Evolutionary conservation across 345 rosid species (phyloP).

Genomic region (Pistacia integerrima): DNA sequence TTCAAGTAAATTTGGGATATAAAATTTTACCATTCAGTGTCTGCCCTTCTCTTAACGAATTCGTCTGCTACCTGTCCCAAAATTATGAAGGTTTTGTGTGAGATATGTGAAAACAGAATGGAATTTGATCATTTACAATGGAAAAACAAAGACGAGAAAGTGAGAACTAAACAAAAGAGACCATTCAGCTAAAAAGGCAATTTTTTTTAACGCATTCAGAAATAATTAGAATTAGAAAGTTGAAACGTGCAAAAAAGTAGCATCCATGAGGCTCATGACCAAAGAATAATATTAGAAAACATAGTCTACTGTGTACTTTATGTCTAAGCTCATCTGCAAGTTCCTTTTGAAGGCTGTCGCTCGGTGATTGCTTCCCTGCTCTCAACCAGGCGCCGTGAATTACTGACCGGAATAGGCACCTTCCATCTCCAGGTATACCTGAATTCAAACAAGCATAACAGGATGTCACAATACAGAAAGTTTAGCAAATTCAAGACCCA

Average conservation of each 20-base stretch:
- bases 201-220: background rate
- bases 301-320: constrained; percentile 35
- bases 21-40: constrained; percentile 57
- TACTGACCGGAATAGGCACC: constrained; percentile 74
- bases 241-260: background rate
- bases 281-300: background rate
- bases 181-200: background rate
- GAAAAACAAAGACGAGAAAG: background rate
- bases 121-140: background rate
- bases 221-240: background rate
- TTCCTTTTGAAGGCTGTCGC: constrained; percentile 51
- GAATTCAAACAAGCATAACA: constrained; percentile 7
- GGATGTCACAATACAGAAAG: constrained; percentile 1
- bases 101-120: background rate
- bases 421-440: constrained; percentile 73
- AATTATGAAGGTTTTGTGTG: constrained; percentile 1
- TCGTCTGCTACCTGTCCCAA: constrained; percentile 63
- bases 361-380: constrained; percentile 57
- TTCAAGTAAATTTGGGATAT: background rate
- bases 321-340: constrained; percentile 69
- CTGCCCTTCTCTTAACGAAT: constrained; percentile 62
- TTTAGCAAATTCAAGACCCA: background rate
- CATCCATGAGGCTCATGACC: background rate
- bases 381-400: constrained; percentile 55
- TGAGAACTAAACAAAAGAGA: background rate